These are phyloP conservation scores for Fusarium cyanostomum DNA, from an alignment of 2,329 filamentous ascomycete genomes.

Conservation along the genomic window DNA sequence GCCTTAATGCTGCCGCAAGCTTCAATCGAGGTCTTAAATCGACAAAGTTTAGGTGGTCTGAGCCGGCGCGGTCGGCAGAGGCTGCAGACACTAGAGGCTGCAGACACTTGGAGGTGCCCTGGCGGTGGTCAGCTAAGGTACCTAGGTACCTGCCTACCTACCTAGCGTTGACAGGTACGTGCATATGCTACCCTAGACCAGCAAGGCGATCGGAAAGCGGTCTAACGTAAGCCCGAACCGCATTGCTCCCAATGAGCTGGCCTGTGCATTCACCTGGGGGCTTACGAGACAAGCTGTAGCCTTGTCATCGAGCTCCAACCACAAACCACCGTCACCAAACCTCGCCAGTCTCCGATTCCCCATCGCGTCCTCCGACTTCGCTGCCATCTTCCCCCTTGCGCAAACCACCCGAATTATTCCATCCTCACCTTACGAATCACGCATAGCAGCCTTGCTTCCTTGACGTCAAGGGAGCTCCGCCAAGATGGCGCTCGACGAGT, in stretches of 20 bases:
- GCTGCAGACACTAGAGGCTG: background rate
- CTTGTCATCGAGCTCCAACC: slow-evolving; percentile 48
- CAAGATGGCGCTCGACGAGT: slow-evolving; percentile 98
- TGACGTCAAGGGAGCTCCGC: slow-evolving; percentile 42
- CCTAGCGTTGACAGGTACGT: too few relatives aligned
- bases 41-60: slow-evolving; percentile 24
- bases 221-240: slow-evolving; percentile 31
- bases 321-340: slow-evolving; percentile 36
- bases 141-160: too few relatives aligned
- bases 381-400: slow-evolving; percentile 4
- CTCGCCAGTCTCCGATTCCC: slow-evolving; percentile 24
- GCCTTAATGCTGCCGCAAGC: slow-evolving; percentile 9
- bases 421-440: slow-evolving; percentile 9
- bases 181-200: slow-evolving; percentile 39
- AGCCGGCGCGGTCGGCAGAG: slow-evolving; percentile 16
- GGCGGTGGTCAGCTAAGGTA: too few relatives aligned
- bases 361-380: slow-evolving; percentile 18
- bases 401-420: background rate
- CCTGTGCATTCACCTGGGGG: slow-evolving; percentile 39
- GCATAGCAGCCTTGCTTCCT: slow-evolving; percentile 9
- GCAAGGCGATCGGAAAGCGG: slow-evolving; percentile 16
- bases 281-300: slow-evolving; percentile 51
- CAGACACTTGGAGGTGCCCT: too few relatives aligned
- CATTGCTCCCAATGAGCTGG: slow-evolving; percentile 29
- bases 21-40: slow-evolving; percentile 18